These are phyloP conservation scores for Ganoderma lingzhi DNA, from an alignment of 1,284 basidiomycete genomes.

Conservation along the genomic window DNA sequence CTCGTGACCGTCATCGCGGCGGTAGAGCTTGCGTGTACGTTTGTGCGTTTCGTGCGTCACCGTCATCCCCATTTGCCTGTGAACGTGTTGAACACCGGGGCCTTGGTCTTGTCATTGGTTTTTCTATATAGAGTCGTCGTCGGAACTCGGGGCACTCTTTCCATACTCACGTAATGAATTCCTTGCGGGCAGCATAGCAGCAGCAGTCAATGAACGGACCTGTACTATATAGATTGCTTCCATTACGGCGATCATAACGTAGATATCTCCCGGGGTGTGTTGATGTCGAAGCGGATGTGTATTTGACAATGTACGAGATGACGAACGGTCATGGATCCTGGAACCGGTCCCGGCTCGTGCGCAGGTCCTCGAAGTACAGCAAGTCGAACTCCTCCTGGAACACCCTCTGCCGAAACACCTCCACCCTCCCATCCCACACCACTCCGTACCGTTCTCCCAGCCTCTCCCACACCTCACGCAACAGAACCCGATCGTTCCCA, in stretches of 20 bases:
- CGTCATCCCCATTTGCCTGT: not conserved
- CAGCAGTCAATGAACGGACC: slow-evolving; percentile 15
- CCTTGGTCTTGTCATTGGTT: not conserved
- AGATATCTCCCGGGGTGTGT: slow-evolving; percentile 4
- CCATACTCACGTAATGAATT: slow-evolving; percentile 7
- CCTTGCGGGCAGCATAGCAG: slow-evolving; percentile 4
- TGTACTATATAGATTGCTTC: slow-evolving; percentile 17
- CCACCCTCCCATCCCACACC: slow-evolving; percentile 59
- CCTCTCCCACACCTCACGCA: slow-evolving; percentile 62
- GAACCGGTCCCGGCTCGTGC: slow-evolving; percentile 13
- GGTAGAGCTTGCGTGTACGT: not conserved
- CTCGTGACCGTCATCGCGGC: not conserved
- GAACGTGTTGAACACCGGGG: slow-evolving; percentile 7
- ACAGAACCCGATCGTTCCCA: slow-evolving; percentile 51
- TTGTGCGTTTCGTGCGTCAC: not conserved
- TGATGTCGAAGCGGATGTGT: slow-evolving; percentile 1
- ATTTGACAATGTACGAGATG: slow-evolving; percentile 15
- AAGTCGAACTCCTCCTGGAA: slow-evolving; percentile 30
- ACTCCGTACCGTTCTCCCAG: slow-evolving; percentile 61
- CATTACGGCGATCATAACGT: slow-evolving; percentile 17
- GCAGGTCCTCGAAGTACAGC: slow-evolving; percentile 25
- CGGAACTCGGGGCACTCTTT: slow-evolving; percentile 8
- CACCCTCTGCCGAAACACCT: slow-evolving; percentile 37
- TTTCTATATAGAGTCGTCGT: not conserved
- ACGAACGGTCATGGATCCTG: slow-evolving; percentile 14